These are phyloP conservation scores for Cercospora sp. DNA, from an alignment of 2,329 filamentous ascomycete genomes.

Conservation along the genomic window DNA sequence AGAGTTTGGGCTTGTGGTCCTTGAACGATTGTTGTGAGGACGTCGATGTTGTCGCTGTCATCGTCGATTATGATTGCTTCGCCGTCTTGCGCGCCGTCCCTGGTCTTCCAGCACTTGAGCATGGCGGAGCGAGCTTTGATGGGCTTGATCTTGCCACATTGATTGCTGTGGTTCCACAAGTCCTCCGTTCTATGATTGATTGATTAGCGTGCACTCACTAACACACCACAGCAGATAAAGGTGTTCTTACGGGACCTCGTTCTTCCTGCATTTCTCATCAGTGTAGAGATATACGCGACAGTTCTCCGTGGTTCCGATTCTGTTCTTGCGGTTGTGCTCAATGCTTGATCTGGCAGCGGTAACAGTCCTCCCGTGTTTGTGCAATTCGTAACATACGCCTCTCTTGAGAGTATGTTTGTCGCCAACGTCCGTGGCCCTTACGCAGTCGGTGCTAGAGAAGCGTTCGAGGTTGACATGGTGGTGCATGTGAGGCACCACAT, in stretches of 20 bases:
- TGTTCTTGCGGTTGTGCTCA: not conserved
- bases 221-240: not conserved
- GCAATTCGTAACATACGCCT: not conserved
- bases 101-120: constrained; percentile 7
- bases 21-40: not conserved
- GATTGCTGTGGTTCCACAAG: not conserved
- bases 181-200: constrained; percentile 1
- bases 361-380: not conserved
- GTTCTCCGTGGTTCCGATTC: not conserved
- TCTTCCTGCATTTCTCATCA: not conserved
- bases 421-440: not conserved
- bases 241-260: not conserved
- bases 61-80: not conserved
- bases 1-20: not conserved
- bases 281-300: constrained; percentile 6
- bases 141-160: not conserved
- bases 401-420: not conserved
- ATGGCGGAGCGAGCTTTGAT: not conserved
- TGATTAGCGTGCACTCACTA: not conserved
- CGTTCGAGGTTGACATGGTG: constrained; percentile 10
- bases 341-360: not conserved
- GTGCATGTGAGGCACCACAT: not conserved
- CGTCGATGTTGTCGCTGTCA: not conserved
- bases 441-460: not conserved
- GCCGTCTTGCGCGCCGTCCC: not conserved